Conservation (phyloP, 2,329 filamentous ascomycete species). For the Cladosporium velox region DNA sequence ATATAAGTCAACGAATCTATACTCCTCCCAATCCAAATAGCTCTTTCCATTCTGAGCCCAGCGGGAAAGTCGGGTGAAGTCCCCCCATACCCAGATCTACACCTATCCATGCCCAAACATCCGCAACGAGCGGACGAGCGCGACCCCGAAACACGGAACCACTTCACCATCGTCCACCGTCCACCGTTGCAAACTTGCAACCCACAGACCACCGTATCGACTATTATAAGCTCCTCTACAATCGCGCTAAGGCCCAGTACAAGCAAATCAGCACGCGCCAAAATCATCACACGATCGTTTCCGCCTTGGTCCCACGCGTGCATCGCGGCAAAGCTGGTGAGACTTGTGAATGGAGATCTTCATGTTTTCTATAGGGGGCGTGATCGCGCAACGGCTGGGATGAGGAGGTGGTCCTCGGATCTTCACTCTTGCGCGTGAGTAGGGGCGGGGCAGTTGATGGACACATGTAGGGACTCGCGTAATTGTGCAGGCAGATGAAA, state of each 20-base stretch:
- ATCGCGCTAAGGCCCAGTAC: background rate
- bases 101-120: background rate
- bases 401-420: background rate
- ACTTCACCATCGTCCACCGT: background rate
- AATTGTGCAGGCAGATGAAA: too few relatives aligned
- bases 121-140: background rate
- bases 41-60: background rate
- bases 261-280: background rate
- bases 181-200: background rate
- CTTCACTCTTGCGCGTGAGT: background rate
- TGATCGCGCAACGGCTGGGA: background rate
- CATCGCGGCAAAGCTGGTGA: background rate
- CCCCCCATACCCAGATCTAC: background rate
- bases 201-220: conserved; percentile 1
- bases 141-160: background rate
- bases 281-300: background rate
- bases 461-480: too few relatives aligned
- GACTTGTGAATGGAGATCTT: background rate
- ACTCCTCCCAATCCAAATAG: background rate
- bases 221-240: background rate
- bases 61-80: background rate
- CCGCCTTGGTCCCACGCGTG: background rate
- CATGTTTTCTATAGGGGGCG: background rate
- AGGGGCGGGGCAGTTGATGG: too few relatives aligned
- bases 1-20: background rate